Evolutionary conservation across 495 filamentous ascomycete genomes (phyloP).

Genomic region (Aspergillus haitiensis): DNA sequence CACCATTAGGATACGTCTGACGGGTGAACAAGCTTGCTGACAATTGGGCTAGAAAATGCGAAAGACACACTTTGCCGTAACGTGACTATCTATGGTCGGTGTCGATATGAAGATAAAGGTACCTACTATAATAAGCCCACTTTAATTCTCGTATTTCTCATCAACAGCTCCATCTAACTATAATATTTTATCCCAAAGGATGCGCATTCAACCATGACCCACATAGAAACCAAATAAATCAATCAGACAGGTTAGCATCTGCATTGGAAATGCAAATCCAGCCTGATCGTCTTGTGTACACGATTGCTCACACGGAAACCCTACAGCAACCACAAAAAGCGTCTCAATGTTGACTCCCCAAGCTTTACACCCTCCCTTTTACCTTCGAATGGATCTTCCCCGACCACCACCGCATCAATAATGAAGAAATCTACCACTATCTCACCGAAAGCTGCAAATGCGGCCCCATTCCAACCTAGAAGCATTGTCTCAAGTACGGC

Average conservation of each 20-base stretch:
- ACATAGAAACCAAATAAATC: conserved; percentile 54
- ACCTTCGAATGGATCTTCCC: conserved; percentile 46
- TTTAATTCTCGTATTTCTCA: conserved; percentile 1
- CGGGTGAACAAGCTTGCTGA: conserved; percentile 7
- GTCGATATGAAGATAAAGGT: conserved; percentile 86
- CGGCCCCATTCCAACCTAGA: conserved; percentile 87
- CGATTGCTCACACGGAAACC: conserved; percentile 19
- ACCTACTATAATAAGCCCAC: conserved; percentile 17
- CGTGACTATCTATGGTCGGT: conserved; percentile 90
- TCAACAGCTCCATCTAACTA: conserved; percentile 28
- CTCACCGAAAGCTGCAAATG: conserved; percentile 83
- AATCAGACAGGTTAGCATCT: conserved; percentile 57
- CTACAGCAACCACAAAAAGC: conserved; percentile 61
- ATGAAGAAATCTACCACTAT: conserved; percentile 66
- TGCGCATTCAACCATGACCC: conserved; percentile 91
- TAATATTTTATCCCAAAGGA: conserved; percentile 45
- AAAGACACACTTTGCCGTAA: conserved; percentile 93
- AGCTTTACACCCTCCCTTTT: conserved; percentile 80
- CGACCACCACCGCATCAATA: conserved; percentile 33
- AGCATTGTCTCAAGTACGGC: conserved; percentile 44
- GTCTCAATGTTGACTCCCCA: conserved; percentile 93
- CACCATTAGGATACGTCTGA: too few relatives aligned
- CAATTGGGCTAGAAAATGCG: conserved; percentile 54
- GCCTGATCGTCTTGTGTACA: neutral
- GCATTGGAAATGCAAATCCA: neutral